Evolutionary conservation across 371 early-diverging fungal genomes (phyloP), one percentile per base, ranked within the genome.

Genomic region (Cokeromyces recurvatus): DNA sequence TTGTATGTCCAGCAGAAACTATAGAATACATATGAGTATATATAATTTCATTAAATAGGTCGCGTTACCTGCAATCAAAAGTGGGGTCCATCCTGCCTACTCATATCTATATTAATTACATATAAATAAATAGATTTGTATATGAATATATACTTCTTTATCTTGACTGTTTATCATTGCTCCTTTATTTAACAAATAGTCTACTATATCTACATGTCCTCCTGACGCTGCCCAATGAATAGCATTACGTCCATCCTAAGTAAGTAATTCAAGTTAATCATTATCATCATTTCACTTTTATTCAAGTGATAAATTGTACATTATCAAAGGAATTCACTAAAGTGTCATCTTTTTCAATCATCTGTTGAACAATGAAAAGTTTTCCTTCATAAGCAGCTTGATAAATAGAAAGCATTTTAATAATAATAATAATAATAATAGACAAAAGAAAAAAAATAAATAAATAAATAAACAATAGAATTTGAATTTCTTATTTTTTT

Each of bases 21-120:
- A 48, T 35, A 39, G n/a, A n/a, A n/a, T n/a, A 29, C 16, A 32
- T 3, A 25, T 48, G 31, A 23, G 31, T n/a, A n/a, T n/a, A n/a
- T n/a, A n/a, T n/a, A n/a, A n/a, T n/a, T n/a, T n/a, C n/a, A n/a
- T n/a, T n/a, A n/a, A n/a, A n/a, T n/a, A n/a, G n/a, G n/a, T n/a
- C n/a, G n/a, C n/a, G n/a, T n/a, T n/a, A 78, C 81, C 75, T 48
- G 83, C 79, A 62, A 82, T 82, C 57, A 75, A 72, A 25, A 82
- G 53, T 8, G 83, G 78, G 4, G 81, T 74, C 83, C 83, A 82
- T 5, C 67, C 74, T 11, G 77, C 60, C 78, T 77, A 50, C 16
- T 20, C 11, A 20, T 10, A 4, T 20, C 10, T 5, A 29, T 25
- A 20, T n/a, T 39, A 24, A 9, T 21, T 36, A 15, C 34, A 20